Base-by-base conservation (phyloP, 2,329 filamentous ascomycete species). In the Chaetomiaceae sp. region DNA sequence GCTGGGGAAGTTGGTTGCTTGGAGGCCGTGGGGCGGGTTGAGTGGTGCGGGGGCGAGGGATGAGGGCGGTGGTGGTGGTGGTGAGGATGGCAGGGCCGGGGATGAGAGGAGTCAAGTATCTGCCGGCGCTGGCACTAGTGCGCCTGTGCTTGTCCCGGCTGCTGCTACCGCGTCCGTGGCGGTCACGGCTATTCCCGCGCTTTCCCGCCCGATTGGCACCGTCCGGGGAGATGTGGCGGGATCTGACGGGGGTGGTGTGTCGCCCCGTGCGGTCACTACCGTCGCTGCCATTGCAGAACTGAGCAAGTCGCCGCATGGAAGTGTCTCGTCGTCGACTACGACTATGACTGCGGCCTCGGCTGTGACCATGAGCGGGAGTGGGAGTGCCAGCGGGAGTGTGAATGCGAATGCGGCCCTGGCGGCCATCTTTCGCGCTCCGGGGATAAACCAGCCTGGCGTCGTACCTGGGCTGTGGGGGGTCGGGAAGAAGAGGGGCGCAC, bases 381-480 rank as follows among this genome's bases (percentile, higher is more conserved):
- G 10, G 37, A 9, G 47, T 1, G 47, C 51, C 6, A 17, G 27
- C 12, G 4, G 27, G 8, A 38, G 30, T 20, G 16, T 30, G 5
- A 37, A 23, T 1, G 40, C 30, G 4, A 41, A 23, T 4, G 41
- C 44, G 1, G 30, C 40, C 6, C 37, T 39, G 68, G 70, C 6
- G 51, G 20, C 39, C 2, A 20, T 48, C 19, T 58, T 59, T 23
- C 75, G 87, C 38, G 69, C 78, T 4, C 79, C 86, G 1, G 88
- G 88, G 0, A 89, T 93, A 63, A 93, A 93, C 61, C 88, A 92
- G 63, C 76, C 80, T 1, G 88, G 88, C 0, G 76, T 81, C 0
- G 85, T 93, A 38, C 81, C 86, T 0, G 87, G 88, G 0, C 86
- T 92, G 57, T 73, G 75, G 66, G 69, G 72, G 2, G 68, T 72